These are phyloP conservation scores for Anacardium occidentale DNA, from an alignment of 345 rosid species.

Conservation along the genomic window DNA sequence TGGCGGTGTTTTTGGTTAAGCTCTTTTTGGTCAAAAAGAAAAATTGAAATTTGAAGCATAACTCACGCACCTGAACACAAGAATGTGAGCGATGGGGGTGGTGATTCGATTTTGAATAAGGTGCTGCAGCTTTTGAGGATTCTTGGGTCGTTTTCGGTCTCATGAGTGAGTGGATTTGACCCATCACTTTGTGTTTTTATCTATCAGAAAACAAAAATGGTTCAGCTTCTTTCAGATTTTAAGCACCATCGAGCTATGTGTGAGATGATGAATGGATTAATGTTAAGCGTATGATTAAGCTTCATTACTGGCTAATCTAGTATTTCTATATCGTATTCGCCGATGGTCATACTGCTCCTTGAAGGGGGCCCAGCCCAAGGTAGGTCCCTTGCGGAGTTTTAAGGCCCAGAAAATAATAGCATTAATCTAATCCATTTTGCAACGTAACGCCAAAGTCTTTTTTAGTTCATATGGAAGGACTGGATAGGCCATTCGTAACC, in stretches of 20 bases:
- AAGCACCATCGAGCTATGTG: too few species aligned
- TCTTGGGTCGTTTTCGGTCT: constrained; percentile 41
- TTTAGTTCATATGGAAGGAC: too few species aligned
- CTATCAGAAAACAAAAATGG: not conserved
- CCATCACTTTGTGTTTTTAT: constrained; percentile 5
- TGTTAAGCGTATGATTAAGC: too few species aligned
- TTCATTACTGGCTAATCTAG: too few species aligned
- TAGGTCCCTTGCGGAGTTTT: not conserved
- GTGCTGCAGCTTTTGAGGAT: constrained; percentile 33
- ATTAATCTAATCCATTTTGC: too few species aligned
- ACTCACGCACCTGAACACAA: constrained; percentile 21
- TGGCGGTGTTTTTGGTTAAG: constrained; percentile 18
- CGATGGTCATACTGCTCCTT: too few species aligned
- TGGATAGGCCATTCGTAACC: not conserved
- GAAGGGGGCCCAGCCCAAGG: not conserved
- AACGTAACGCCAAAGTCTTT: too few species aligned
- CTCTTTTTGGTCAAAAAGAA: constrained; percentile 36
- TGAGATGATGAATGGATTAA: too few species aligned
- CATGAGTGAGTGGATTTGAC: not conserved
- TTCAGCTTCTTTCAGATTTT: not conserved
- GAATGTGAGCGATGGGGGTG: constrained; percentile 20
- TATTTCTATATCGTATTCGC: not conserved
- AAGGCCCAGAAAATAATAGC: not conserved
- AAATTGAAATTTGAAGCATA: not conserved
- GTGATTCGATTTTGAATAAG: constrained; percentile 22